Evolutionary conservation across 345 rosid genomes (phyloP), one percentile per base, ranked within the genome.

Genomic region (Gossypium ekmanianum): DNA sequence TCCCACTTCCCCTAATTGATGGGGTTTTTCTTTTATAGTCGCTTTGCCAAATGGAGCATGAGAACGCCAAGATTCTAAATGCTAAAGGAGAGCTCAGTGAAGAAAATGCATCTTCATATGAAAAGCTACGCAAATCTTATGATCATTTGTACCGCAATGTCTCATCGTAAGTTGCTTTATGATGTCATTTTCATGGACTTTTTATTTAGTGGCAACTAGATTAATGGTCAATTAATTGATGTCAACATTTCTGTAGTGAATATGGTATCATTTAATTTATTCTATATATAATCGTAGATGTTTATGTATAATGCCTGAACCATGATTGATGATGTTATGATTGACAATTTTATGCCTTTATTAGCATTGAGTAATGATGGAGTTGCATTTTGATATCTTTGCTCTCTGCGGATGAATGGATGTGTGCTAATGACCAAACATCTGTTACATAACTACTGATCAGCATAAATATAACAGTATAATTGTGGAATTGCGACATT

Each of bases 1-100:
- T 61, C 22, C 50, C 9, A 20, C 24, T 67, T 57, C 43, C 55
- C 68, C 24, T 22, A 61, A 50, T 54, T 70, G 41, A 51, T 63
- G 76, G 69, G 74, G 69, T 34, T 74, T 50, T 74, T 75, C 57
- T 26, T 71, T 73, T 63, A 59, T 74, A 96, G 99, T 87, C 87
- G 24, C 98, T 96, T 79, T 89, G 88, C 74, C 99, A 93, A 78
- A 93, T 96, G 97, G 99, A 96, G 86, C 88, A 93, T 80, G 99
- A 96, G 76, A 90, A 93, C 85, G 88, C 97, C 48, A 93, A 90
- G 84, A 87, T 89, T 76, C 83, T 95, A 79, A 91, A 87, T 85
- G 97, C 94, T 70, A 95, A 93, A 85, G 99, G 99, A 79, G 99
- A 96, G 85, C 92, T 92, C 51, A 92, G 90, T 78, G 99, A 96